Conservation (phyloP, 1,284 basidiomycete species). For the Irpex sp. region DNA sequence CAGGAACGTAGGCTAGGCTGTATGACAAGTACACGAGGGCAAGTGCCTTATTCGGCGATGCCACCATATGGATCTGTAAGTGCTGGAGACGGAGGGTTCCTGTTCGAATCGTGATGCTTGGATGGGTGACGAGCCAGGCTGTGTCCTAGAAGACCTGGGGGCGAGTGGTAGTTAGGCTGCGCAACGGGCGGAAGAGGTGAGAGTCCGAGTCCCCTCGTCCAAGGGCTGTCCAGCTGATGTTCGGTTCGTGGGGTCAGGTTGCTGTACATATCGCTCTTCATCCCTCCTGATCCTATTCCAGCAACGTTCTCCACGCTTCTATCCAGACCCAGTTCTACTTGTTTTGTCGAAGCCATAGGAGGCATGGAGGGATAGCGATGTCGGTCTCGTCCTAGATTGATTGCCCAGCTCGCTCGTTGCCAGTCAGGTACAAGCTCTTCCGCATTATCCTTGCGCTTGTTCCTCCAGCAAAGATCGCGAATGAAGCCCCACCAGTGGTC, state of each 20-base stretch:
- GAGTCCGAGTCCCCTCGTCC: slow-evolving; percentile 6
- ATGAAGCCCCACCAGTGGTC: slow-evolving; percentile 60
- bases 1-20: not conserved
- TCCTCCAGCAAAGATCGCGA: slow-evolving; percentile 40
- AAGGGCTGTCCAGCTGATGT: not conserved
- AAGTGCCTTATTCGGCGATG: slow-evolving; percentile 2
- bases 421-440: slow-evolving; percentile 62
- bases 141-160: not conserved
- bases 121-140: not conserved
- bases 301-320: slow-evolving; percentile 6
- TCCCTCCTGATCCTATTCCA: slow-evolving; percentile 7
- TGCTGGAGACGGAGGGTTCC: slow-evolving; percentile 4
- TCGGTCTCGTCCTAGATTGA: slow-evolving; percentile 38
- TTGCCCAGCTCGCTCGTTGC: slow-evolving; percentile 54
- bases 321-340: slow-evolving; percentile 6
- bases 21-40: not conserved
- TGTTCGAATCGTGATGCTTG: not conserved
- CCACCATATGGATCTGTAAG: slow-evolving; percentile 10
- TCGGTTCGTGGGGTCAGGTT: not conserved
- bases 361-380: slow-evolving; percentile 26
- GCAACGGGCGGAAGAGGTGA: slow-evolving; percentile 5
- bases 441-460: slow-evolving; percentile 26
- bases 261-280: not conserved
- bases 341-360: slow-evolving; percentile 8
- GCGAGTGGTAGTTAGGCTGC: not conserved